These are phyloP conservation scores for Ceratocystis smalleyi DNA, from an alignment of 2,329 filamentous ascomycete species.

Conservation along the genomic window DNA sequence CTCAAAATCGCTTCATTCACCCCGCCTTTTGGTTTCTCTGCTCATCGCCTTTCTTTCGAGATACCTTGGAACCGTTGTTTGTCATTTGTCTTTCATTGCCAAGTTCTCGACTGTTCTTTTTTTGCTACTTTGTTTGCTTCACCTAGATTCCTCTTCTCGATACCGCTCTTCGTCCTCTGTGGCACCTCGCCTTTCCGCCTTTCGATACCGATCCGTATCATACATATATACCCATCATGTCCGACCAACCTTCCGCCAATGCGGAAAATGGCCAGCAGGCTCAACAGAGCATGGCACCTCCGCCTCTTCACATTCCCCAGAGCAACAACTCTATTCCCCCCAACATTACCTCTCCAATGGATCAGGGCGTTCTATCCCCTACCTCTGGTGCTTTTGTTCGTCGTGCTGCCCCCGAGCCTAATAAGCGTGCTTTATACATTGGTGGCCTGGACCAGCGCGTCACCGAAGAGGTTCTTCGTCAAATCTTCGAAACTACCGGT, in stretches of 20 bases:
- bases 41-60: not conserved
- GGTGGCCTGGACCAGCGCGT: conserved; percentile 89
- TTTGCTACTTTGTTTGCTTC: not conserved
- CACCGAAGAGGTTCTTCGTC: conserved; percentile 87
- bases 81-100: not conserved
- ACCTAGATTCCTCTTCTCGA: conserved; percentile 1
- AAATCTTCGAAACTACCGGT: conserved; percentile 97
- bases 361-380: conserved; percentile 65
- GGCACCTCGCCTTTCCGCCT: conserved; percentile 12
- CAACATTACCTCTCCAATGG: conserved; percentile 77
- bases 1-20: conserved; percentile 11
- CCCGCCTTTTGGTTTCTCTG: conserved; percentile 6
- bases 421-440: conserved; percentile 94
- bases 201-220: conserved; percentile 9
- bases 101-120: conserved; percentile 1
- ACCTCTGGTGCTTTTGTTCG: conserved; percentile 68
- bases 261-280: conserved; percentile 56
- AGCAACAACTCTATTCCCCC: conserved; percentile 94
- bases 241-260: conserved; percentile 36
- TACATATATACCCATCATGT: conserved; percentile 41
- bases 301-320: conserved; percentile 82
- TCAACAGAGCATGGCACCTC: conserved; percentile 75
- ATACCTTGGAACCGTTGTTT: conserved; percentile 1
- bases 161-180: not conserved
- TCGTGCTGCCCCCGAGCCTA: conserved; percentile 88